These are phyloP conservation scores for Plasmodiophora brassicae DNA, from an alignment of 208 protist genomes.

Conservation along the genomic window DNA sequence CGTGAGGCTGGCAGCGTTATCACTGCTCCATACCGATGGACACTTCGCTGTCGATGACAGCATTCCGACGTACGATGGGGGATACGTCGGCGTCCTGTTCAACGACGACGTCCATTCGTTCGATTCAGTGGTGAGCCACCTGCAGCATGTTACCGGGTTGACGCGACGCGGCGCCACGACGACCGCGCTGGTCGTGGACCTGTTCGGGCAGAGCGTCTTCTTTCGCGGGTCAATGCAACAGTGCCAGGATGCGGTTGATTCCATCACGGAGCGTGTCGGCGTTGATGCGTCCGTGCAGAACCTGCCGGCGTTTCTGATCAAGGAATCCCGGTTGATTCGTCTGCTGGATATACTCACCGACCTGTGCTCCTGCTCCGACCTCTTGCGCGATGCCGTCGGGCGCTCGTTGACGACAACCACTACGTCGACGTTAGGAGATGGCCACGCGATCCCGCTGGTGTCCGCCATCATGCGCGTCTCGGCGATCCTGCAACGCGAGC, in stretches of 20 bases:
- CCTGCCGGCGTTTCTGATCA: not conserved
- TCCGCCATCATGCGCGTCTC: not conserved
- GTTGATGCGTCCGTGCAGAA: not conserved
- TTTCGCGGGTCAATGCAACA: not conserved
- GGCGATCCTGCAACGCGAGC: not conserved
- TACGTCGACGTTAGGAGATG: no score
- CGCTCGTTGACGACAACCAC: no score
- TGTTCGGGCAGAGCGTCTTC: not conserved
- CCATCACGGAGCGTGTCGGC: not conserved
- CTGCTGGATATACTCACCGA: not conserved
- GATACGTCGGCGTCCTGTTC: not conserved
- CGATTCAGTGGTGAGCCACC: not conserved
- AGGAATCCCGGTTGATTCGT: not conserved
- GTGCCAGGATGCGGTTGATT: not conserved
- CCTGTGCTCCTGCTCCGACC: not conserved
- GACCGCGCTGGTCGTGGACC: not conserved
- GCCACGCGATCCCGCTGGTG: not conserved
- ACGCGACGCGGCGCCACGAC: not conserved
- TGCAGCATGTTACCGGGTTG: not conserved
- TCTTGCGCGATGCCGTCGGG: not conserved
- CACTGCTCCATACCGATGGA: not conserved
- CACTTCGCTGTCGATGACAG: conserved; percentile 2
- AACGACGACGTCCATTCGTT: conserved; percentile 31
- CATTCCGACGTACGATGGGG: not conserved
- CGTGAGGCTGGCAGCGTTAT: not conserved